These are phyloP conservation scores for Sutorius australiensis DNA, from an alignment of 768 basidiomycete species.

Conservation along the genomic window DNA sequence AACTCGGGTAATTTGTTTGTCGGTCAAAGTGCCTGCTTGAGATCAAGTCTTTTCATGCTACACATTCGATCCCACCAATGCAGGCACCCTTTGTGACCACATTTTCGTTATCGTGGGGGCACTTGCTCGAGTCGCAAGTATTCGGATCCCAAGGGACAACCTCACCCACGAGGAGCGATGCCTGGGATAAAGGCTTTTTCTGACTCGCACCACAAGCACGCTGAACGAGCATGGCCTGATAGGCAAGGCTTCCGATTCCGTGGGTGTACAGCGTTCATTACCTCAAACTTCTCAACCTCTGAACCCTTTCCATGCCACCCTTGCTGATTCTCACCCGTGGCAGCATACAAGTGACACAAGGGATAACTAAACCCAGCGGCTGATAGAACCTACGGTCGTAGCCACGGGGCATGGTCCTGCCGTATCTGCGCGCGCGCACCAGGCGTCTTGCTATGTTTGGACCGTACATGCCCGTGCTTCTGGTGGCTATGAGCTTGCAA, in stretches of 20 bases:
- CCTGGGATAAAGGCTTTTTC: background rate
- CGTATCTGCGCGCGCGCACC: conserved; percentile 17
- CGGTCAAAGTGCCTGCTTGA: too few relatives aligned
- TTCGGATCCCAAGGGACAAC: background rate
- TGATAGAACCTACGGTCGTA: conserved; percentile 2
- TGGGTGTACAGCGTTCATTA: conserved; percentile 19
- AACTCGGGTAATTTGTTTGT: too few relatives aligned
- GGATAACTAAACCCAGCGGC: conserved; percentile 1
- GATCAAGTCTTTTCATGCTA: too few relatives aligned
- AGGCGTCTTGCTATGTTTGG: conserved; percentile 21
- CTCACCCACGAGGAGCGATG: background rate
- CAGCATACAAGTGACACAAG: background rate
- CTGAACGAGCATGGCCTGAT: conserved; percentile 13
- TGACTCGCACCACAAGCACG: conserved; percentile 7
- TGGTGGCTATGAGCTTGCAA: conserved; percentile 23
- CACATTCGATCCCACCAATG: too few relatives aligned
- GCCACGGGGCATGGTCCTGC: conserved; percentile 17
- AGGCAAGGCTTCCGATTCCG: conserved; percentile 7
- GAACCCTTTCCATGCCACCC: background rate
- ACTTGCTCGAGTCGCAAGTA: background rate
- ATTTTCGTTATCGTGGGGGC: too few relatives aligned
- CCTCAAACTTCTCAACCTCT: conserved; percentile 9
- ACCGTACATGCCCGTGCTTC: conserved; percentile 15
- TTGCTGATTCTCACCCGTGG: conserved; percentile 8
- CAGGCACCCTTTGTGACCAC: background rate